Evolutionary conservation across 208 protist genomes (phyloP), one percentile per base, ranked within the genome.

Genomic region (Kentomonas sorsogonicus): DNA sequence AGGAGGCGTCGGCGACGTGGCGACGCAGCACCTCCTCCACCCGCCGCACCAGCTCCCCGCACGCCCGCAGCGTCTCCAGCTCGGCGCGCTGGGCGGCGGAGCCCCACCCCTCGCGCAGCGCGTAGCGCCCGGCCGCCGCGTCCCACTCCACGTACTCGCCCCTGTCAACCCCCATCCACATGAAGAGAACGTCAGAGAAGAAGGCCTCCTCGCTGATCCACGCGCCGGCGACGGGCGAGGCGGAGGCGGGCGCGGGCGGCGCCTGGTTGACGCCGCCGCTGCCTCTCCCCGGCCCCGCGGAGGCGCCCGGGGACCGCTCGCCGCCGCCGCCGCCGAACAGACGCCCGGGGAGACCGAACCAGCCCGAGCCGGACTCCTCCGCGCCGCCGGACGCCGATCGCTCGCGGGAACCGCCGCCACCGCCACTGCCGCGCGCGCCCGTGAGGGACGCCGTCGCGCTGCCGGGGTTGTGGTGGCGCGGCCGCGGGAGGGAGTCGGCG

Each of bases 121-220:
- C 51, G 54, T 82, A 86, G 5, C 57, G 51, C 44, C 53, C 23
- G 5, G 59, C 43, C 15, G 30, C 52, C 25, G 30, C 44, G 31
- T 79, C 60, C 47, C 74, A 86, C 13, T 23, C 31, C 27, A 81
- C 66, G 41, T 68, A 72, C 31, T 81, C 61, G 13, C 74, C 82
- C 11, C 64, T 58, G 13, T 61, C 61, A 7, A 81, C 74, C 11
- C 79, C 79, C 66, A 82, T 77, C 72, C 74, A 86, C 66, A 86
- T 77, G 51, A 86, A 86, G n/a, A 86, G 45, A 11, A 86, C 53
- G 39, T 86, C 74, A 2, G 74, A 68, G 30, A 74, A 58, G 63
- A 80, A 84, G 27, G 65, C 59, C 11, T 9, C 33, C 5, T 77
- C 63, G 2, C 74, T 69, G 23, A 84, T 57, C n/a, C 47, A 40